These are phyloP conservation scores for Eucalyptus melliodora DNA, from an alignment of 345 rosid species.

Conservation along the genomic window DNA sequence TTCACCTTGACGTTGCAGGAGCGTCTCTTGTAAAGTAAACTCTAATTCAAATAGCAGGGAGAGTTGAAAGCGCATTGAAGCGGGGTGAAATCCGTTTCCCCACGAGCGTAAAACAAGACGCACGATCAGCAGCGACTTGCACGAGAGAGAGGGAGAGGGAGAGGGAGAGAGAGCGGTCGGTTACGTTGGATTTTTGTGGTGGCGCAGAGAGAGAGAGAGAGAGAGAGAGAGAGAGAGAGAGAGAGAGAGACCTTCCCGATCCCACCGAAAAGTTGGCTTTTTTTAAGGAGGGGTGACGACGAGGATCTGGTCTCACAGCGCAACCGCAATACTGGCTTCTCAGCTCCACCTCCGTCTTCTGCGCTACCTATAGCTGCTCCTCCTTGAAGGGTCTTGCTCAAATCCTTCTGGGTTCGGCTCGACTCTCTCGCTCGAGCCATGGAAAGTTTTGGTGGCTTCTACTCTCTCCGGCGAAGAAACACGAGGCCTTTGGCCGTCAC, in stretches of 20 bases:
- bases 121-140: background rate
- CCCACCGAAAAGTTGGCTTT: background rate
- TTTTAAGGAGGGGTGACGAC: background rate
- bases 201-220: background rate
- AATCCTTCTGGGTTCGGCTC: background rate
- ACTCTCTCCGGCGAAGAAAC: background rate
- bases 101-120: background rate
- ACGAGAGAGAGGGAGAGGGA: background rate
- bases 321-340: background rate
- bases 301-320: background rate
- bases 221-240: background rate
- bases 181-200: background rate
- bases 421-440: background rate
- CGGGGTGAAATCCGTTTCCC: background rate
- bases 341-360: background rate
- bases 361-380: background rate
- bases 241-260: background rate
- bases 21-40: background rate
- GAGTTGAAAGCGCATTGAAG: background rate
- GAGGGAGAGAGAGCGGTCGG: background rate
- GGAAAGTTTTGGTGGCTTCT: background rate
- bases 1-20: background rate
- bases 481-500: background rate
- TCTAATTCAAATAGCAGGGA: background rate
- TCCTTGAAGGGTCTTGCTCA: background rate